Evolutionary conservation across 495 filamentous ascomycete species (phyloP).

Genomic region (Penicillium goetzii): DNA sequence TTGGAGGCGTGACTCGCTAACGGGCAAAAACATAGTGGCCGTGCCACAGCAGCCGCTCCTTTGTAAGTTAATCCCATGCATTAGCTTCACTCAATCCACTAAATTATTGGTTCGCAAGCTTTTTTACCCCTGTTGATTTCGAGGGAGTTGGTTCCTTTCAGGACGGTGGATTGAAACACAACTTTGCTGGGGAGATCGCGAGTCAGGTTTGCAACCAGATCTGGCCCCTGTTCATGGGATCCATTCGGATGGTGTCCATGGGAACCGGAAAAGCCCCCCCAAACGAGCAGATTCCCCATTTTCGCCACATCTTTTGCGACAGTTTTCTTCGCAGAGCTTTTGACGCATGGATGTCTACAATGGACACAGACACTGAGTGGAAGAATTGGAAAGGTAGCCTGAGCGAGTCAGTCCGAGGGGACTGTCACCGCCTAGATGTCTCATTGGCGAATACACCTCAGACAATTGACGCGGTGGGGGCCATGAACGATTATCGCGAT

Average conservation of each 20-base stretch:
- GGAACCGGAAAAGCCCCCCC: background rate
- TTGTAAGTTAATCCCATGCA: background rate
- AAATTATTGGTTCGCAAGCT: background rate
- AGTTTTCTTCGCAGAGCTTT: background rate
- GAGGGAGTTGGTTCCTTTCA: background rate
- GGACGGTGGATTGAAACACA: background rate
- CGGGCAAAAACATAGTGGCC: background rate
- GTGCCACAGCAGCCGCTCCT: background rate
- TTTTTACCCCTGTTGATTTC: background rate
- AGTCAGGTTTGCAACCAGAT: background rate
- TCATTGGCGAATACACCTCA: background rate
- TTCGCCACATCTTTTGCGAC: background rate
- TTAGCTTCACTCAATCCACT: background rate
- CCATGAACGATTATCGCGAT: background rate
- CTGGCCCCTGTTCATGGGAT: background rate
- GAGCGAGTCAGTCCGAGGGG: background rate
- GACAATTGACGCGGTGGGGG: background rate
- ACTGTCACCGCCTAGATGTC: background rate
- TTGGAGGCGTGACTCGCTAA: background rate
- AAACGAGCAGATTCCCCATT: background rate
- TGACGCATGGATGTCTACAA: constrained; percentile 1
- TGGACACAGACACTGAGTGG: background rate
- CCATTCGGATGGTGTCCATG: background rate
- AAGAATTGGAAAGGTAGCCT: background rate
- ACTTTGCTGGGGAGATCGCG: background rate